Evolutionary conservation across 345 rosid species (phyloP), one percentile per base, ranked within the genome.

Genomic region (Erodium maritimum): DNA sequence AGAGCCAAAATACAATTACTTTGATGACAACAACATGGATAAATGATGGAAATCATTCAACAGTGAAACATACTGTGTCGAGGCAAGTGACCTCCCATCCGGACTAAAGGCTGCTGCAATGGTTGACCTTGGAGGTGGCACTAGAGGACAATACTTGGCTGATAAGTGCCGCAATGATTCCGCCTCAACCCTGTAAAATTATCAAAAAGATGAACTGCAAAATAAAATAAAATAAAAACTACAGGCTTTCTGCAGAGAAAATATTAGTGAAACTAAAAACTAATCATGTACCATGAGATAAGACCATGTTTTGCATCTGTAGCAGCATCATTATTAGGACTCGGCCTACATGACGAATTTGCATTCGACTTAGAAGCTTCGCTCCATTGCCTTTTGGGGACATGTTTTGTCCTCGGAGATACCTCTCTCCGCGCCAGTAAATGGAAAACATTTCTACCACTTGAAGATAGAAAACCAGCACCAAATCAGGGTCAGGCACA

Each of bases 91-190:
- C 66, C 70, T 82, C 54, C 91, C 91, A 75, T 90, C 90, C 61
- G 85, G 73, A 69, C 91, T 84, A 69, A 90, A 90, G 58, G 95
- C 91, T 21, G 90, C 91, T 29, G 90, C 91, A 64, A 90, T 90
- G 56, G 95, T 90, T 20, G 97, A 90, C 68, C 95, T 82, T 17
- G 90, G 88, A 73, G 83, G 83, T 58, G 95, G 86, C 53, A 73
- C 68, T 60, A 86, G 54, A 12, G 88, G 80, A 55, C 83, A 90
- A 70, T 84, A 90, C 67, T 77, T 79, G 37, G 85, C 85, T 50
- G 91, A 79, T 64, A 90, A 69, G 74, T 86, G 77, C 60, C 68
- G 75, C 67, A 86, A 61, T 5, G 95, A 90, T 45, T 84, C 88
- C 53, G 88, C 81, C 70, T 90, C 97, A 59, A 80, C 88, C 90